Conservation (phyloP, 1,139 yeast genomes). For the Blastobotrys aristatus region DNA sequence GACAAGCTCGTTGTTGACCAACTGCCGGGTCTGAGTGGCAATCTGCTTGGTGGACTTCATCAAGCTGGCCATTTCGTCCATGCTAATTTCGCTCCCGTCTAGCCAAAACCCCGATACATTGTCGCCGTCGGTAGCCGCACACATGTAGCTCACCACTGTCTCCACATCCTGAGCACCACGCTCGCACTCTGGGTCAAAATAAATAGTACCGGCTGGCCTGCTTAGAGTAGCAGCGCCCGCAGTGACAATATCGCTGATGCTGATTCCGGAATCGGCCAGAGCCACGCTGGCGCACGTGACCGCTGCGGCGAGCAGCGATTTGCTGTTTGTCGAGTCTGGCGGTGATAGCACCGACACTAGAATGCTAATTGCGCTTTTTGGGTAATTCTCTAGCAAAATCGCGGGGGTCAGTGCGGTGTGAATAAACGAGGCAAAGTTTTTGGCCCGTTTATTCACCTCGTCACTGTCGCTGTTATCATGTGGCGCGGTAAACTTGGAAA, state of each 20-base stretch:
- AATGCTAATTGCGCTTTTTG: slow-evolving; percentile 82
- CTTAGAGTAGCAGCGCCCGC: slow-evolving; percentile 50
- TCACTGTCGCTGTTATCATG: slow-evolving; percentile 28
- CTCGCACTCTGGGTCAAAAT: slow-evolving; percentile 20
- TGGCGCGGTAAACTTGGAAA: slow-evolving; percentile 43
- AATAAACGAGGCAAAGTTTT: slow-evolving; percentile 49
- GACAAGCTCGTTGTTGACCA: slow-evolving; percentile 27
- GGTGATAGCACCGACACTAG: slow-evolving; percentile 63
- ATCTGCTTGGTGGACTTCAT: slow-evolving; percentile 19
- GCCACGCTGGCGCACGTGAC: slow-evolving; percentile 43
- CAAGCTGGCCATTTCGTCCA: slow-evolving; percentile 19
- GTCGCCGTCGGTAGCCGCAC: slow-evolving; percentile 43
- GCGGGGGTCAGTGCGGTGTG: slow-evolving; percentile 57
- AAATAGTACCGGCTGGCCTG: slow-evolving; percentile 2
- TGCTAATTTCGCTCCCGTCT: slow-evolving; percentile 25
- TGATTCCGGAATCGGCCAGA: slow-evolving; percentile 43
- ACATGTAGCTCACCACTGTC: slow-evolving; percentile 47
- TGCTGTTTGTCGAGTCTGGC: slow-evolving; percentile 27
- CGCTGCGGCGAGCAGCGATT: slow-evolving; percentile 37
- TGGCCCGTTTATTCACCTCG: slow-evolving; percentile 34
- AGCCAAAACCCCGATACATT: slow-evolving; percentile 54
- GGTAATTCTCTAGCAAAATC: slow-evolving; percentile 67
- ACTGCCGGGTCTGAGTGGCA: slow-evolving; percentile 22
- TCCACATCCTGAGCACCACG: slow-evolving; percentile 31
- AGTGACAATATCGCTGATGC: slow-evolving; percentile 69